Conservation (phyloP, 2,329 filamentous ascomycete genomes). For the Neonectria hederae region DNA sequence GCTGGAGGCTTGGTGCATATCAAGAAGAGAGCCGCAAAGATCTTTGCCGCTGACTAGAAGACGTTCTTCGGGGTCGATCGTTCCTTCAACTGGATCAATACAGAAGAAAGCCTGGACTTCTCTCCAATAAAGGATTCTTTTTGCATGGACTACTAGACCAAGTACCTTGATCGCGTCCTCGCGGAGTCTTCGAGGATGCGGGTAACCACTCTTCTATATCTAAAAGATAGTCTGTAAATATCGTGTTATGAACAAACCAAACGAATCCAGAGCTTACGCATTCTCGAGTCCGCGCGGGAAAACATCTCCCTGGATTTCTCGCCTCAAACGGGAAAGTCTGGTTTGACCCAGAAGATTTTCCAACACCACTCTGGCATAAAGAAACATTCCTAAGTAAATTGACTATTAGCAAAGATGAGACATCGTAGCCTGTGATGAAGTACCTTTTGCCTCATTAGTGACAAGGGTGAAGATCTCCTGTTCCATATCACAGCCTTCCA, state of each 20-base stretch:
- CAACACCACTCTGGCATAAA: conserved; percentile 26
- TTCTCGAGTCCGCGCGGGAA: conserved; percentile 15
- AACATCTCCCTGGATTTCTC: conserved; percentile 8
- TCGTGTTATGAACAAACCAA: too few species aligned
- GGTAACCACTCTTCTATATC: conserved; percentile 14
- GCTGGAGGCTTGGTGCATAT: background rate
- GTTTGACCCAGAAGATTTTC: conserved; percentile 13
- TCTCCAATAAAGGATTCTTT: conserved; percentile 17
- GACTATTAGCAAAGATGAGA: too few species aligned
- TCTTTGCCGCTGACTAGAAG: conserved; percentile 12
- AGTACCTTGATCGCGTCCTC: conserved; percentile 1
- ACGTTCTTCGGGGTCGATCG: background rate
- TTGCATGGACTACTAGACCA: conserved; percentile 6
- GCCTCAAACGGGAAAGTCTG: background rate
- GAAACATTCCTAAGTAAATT: conserved; percentile 23
- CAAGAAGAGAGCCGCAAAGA: conserved; percentile 24
- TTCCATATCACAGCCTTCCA: background rate
- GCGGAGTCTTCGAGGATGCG: background rate
- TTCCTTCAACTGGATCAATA: conserved; percentile 10
- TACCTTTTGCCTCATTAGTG: conserved; percentile 10
- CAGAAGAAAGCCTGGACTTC: conserved; percentile 25
- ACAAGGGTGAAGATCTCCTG: conserved; percentile 7
- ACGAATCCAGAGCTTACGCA: conserved; percentile 1
- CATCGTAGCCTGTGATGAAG: too few species aligned
- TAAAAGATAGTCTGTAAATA: background rate